These are phyloP conservation scores for Diaporthe ilicicola DNA, from an alignment of 2,329 filamentous ascomycete species.

Conservation along the genomic window DNA sequence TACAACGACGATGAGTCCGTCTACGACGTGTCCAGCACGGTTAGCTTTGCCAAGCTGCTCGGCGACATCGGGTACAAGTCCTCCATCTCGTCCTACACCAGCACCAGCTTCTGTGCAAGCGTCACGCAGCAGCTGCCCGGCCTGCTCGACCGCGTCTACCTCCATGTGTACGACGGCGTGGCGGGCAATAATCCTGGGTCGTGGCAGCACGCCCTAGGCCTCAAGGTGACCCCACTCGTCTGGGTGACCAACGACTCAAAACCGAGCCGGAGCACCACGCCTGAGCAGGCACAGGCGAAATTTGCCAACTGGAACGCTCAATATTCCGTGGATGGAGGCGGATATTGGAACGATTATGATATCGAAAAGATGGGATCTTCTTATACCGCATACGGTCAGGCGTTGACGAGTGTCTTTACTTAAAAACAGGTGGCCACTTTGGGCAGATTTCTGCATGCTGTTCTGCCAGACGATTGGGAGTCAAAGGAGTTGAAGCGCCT, in stretches of 20 bases:
- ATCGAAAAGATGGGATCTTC: slow-evolving; percentile 9
- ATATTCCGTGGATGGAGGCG: slow-evolving; percentile 14
- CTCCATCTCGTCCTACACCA: slow-evolving; percentile 51
- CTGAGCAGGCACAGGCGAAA: slow-evolving; percentile 20
- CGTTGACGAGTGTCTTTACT: not conserved
- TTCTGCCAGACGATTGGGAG: not conserved
- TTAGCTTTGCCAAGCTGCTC: slow-evolving; percentile 49
- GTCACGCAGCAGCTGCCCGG: slow-evolving; percentile 38
- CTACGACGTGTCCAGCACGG: slow-evolving; percentile 50
- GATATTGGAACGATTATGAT: slow-evolving; percentile 15
- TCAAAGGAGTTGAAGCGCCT: too few relatives aligned
- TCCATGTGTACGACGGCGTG: slow-evolving; percentile 22
- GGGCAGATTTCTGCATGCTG: not conserved
- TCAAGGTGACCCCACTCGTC: slow-evolving; percentile 9
- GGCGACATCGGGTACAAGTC: slow-evolving; percentile 48
- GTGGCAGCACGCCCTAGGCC: slow-evolving; percentile 10
- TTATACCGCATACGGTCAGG: slow-evolving; percentile 1
- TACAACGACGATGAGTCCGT: slow-evolving; percentile 53
- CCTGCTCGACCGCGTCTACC: slow-evolving; percentile 32
- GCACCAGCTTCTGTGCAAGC: slow-evolving; percentile 45
- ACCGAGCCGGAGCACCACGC: slow-evolving; percentile 12
- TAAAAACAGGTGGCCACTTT: not conserved
- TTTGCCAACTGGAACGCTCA: slow-evolving; percentile 14
- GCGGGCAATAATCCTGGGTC: slow-evolving; percentile 6
- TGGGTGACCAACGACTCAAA: slow-evolving; percentile 18